A percentile compares a stretch with the other conserved stretches of the same genome.
These are phyloP conservation scores for Forsythia viridissima DNA, from an alignment of 257 asterid species.

Conservation along the genomic window DNA sequence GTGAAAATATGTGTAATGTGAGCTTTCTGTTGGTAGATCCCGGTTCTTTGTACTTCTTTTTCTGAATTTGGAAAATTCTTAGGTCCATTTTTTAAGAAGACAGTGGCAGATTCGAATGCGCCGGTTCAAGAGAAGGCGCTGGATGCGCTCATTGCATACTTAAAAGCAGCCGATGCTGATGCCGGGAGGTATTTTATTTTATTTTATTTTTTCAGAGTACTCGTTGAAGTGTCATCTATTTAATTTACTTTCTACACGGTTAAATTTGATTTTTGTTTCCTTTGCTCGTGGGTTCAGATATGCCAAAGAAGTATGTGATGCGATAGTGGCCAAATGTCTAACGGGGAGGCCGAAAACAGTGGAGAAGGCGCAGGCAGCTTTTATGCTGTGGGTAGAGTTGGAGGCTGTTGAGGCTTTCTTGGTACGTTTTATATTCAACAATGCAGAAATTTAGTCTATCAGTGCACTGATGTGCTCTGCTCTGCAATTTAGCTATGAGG, in stretches of 20 bases:
- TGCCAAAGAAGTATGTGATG: constrained; percentile 95
- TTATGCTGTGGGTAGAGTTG: constrained; percentile 94
- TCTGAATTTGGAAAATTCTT: constrained; percentile 18
- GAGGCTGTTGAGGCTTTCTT: constrained; percentile 94
- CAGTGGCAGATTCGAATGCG: constrained; percentile 87
- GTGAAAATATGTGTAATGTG: constrained; percentile 33
- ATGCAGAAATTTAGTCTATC: constrained; percentile 2
- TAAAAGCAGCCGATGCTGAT: constrained; percentile 96
- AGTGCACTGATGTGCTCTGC: constrained; percentile 3
- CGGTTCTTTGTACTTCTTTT: constrained; percentile 19
- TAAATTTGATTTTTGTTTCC: constrained; percentile 12
- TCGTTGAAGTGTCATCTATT: constrained; percentile 8
- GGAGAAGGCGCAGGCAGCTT: constrained; percentile 86
- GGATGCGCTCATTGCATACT: constrained; percentile 89
- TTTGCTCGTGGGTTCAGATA: constrained; percentile 41
- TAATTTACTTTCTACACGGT: neutral
- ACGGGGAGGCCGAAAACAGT: constrained; percentile 98
- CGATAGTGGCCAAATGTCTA: constrained; percentile 87
- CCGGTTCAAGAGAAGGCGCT: constrained; percentile 99
- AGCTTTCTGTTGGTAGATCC: constrained; percentile 38
- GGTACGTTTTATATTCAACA: constrained; percentile 49
- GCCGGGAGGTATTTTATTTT: constrained; percentile 63
- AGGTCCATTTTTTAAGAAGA: constrained; percentile 87
- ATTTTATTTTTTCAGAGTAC: neutral
- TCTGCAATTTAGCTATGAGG: neutral